phyloP scores from a whole-genome alignment of 2,329 filamentous ascomycete genomes.

The Allantophomopsis cytisporea region DNA sequence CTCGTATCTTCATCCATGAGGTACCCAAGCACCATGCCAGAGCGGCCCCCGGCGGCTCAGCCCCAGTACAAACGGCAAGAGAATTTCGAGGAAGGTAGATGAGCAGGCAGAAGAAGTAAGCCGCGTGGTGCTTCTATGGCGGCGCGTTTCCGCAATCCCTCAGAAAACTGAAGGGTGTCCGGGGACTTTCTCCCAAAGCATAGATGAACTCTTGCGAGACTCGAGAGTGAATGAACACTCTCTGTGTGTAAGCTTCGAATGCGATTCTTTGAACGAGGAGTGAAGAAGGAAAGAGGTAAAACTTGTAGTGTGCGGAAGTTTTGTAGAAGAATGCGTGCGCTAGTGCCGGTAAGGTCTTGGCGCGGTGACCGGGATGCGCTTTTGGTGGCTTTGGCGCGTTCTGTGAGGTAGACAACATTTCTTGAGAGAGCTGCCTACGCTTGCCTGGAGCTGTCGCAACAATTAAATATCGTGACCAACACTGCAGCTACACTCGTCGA shows the following conservation, averaged over 20 bases:
- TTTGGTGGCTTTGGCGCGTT: background rate
- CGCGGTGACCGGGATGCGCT: background rate
- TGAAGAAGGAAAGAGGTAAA: constrained; percentile 26
- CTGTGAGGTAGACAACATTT: background rate
- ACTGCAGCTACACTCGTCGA: no score
- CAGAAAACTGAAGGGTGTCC: constrained; percentile 54
- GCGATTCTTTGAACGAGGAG: constrained; percentile 99
- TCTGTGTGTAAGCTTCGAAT: constrained; percentile 97
- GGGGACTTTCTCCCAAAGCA: constrained; percentile 99
- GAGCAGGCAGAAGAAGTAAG: constrained; percentile 57
- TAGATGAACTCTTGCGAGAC: constrained; percentile 22
- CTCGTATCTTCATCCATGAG: constrained; percentile 81
- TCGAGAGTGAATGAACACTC: constrained; percentile 22
- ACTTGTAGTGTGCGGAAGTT: constrained; percentile 10
- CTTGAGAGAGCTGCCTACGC: no score
- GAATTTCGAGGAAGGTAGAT: constrained; percentile 18
- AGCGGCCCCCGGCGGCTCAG: no score
- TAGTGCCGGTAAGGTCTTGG: constrained; percentile 1
- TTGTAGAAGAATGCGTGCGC: constrained; percentile 7
- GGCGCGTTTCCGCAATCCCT: constrained; percentile 87
- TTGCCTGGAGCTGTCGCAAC: no score
- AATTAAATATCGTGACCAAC: no score
- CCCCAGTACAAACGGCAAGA: constrained; percentile 18
- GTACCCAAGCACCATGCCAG: constrained; percentile 22
- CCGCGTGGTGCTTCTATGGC: constrained; percentile 97